Percentiles rank a stretch among this genome's conserved stretches.
phyloP scores from a whole-genome alignment of 345 rosid species.

The Hibiscus syriacus region DNA sequence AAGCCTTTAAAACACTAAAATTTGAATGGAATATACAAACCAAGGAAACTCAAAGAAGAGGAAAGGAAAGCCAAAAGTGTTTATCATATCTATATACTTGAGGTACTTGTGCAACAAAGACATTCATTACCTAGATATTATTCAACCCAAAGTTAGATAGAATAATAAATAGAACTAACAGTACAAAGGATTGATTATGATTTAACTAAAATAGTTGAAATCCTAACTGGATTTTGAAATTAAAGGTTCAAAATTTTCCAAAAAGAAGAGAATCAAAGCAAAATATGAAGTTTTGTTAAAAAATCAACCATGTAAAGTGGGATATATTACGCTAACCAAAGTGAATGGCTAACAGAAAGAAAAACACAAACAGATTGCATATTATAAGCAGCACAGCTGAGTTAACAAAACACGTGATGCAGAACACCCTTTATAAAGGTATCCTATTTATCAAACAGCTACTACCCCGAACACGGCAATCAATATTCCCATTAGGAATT shows the following conservation, averaged over 20 bases:
- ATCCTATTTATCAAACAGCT: not conserved
- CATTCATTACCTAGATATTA: not conserved
- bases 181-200: not conserved
- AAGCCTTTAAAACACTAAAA: not conserved
- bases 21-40: not conserved
- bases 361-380: not conserved
- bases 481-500: not conserved
- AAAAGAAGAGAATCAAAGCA: not conserved
- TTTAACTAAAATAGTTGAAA: not conserved
- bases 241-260: not conserved
- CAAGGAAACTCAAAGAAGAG: not conserved
- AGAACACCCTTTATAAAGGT: not conserved
- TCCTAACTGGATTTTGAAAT: not conserved
- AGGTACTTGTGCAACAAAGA: not conserved
- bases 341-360: not conserved
- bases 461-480: not conserved
- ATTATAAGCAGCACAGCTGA: not conserved
- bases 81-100: conserved; percentile 7
- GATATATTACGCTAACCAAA: not conserved
- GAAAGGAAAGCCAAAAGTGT: not conserved
- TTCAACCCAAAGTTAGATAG: conserved; percentile 1
- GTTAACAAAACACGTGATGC: not conserved
- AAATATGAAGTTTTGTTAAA: not conserved
- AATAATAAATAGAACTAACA: not conserved
- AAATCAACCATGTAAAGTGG: not conserved